Evolutionary conservation across 352 stramenopile genomes (phyloP).

Genomic region (Phytophthora uliginosa): DNA sequence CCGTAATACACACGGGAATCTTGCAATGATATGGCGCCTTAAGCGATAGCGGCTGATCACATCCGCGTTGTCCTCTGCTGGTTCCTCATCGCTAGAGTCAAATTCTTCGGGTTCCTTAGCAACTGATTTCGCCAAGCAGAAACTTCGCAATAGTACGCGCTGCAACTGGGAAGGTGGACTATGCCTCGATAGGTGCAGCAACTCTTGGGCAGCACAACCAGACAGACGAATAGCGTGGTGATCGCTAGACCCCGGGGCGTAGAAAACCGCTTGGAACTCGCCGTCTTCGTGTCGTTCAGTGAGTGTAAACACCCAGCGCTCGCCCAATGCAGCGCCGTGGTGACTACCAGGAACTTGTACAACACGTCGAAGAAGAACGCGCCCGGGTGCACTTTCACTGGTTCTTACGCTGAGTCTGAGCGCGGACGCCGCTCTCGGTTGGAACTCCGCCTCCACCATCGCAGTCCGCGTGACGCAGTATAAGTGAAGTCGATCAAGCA

Average conservation of each 20-base stretch:
- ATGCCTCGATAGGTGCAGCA: slow-evolving; percentile 32
- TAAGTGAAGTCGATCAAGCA: slow-evolving; percentile 75
- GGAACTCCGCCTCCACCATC: slow-evolving; percentile 18
- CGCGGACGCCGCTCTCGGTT: neutral
- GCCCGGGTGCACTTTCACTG: slow-evolving; percentile 28
- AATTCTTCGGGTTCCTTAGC: neutral
- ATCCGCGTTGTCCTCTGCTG: neutral
- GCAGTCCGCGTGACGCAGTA: slow-evolving; percentile 45
- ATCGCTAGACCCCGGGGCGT: slow-evolving; percentile 23
- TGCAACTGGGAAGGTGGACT: slow-evolving; percentile 26
- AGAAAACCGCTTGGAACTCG: slow-evolving; percentile 36
- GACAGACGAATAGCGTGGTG: slow-evolving; percentile 19
- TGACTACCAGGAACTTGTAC: slow-evolving; percentile 13
- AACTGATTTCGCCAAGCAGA: slow-evolving; percentile 9
- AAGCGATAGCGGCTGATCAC: slow-evolving; percentile 18
- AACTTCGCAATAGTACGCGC: slow-evolving; percentile 16
- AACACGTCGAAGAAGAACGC: slow-evolving; percentile 41
- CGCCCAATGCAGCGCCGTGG: neutral
- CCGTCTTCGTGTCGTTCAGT: slow-evolving; percentile 27
- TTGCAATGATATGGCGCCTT: slow-evolving; percentile 39
- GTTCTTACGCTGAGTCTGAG: slow-evolving; percentile 33
- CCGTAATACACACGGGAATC: slow-evolving; percentile 59
- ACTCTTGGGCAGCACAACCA: slow-evolving; percentile 14
- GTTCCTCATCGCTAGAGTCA: slow-evolving; percentile 9
- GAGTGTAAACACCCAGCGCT: slow-evolving; percentile 38